phyloP scores from a whole-genome alignment of 805 yeast genomes.

The Saccharomycopsis sp. region DNA sequence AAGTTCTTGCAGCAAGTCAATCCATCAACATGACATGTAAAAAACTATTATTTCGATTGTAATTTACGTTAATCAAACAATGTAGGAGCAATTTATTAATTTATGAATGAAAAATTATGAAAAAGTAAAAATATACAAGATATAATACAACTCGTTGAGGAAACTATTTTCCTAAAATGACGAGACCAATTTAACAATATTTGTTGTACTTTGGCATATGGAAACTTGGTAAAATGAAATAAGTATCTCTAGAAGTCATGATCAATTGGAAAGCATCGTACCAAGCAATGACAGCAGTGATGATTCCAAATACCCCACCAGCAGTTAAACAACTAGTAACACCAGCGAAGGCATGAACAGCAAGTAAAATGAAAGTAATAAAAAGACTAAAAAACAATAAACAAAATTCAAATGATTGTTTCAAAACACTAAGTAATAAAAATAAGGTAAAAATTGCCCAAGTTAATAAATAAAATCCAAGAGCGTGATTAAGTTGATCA shows the following conservation, averaged over 20 bases:
- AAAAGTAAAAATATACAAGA: no score
- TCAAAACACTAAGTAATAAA: constrained; percentile 40
- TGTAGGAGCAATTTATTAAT: no score
- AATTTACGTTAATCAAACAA: no score
- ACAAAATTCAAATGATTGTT: constrained; percentile 56
- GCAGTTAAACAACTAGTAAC: constrained; percentile 30
- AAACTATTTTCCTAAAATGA: no score
- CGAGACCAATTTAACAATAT: no score
- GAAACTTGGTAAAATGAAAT: constrained; percentile 29
- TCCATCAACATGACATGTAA: no score
- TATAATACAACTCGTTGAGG: no score
- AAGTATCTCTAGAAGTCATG: constrained; percentile 46
- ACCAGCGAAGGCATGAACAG: constrained; percentile 39
- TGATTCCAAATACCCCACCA: constrained; percentile 45
- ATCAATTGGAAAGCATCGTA: constrained; percentile 50
- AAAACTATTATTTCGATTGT: no score
- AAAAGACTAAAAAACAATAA: constrained; percentile 38
- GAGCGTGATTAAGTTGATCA: constrained; percentile 29
- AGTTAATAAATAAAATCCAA: constrained; percentile 38
- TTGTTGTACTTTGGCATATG: no score
- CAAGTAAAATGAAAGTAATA: constrained; percentile 41
- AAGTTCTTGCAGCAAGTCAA: no score
- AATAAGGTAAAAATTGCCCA: constrained; percentile 39
- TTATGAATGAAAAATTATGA: no score
- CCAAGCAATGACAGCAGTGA: constrained; percentile 44